Percentiles rank a stretch among this genome's conserved stretches.
These are phyloP conservation scores for Exophiala lecanii-corni DNA, from an alignment of 2,329 filamentous ascomycete species.

Conservation along the genomic window DNA sequence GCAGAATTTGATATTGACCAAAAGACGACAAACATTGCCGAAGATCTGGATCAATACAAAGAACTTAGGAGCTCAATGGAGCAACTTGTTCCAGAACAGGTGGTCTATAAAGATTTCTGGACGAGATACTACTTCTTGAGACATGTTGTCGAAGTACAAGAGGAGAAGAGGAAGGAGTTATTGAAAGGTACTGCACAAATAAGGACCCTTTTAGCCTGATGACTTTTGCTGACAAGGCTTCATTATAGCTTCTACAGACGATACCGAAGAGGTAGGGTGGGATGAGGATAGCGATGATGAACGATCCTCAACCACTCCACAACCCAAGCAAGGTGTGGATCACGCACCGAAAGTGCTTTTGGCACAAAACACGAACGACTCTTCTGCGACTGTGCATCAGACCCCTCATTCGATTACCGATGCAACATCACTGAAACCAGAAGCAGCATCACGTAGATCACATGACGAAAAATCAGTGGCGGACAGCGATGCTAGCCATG, in stretches of 20 bases:
- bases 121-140: slow-evolving; percentile 91
- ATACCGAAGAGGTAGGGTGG: slow-evolving; percentile 66
- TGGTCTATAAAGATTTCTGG: slow-evolving; percentile 91
- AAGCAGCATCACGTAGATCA: slow-evolving; percentile 59
- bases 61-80: slow-evolving; percentile 89
- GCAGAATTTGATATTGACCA: slow-evolving; percentile 71
- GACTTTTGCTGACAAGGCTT: slow-evolving; percentile 14
- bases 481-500: slow-evolving; percentile 93
- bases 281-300: slow-evolving; percentile 67
- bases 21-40: slow-evolving; percentile 78
- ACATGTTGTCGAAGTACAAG: slow-evolving; percentile 88
- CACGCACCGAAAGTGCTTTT: slow-evolving; percentile 27
- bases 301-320: slow-evolving; percentile 39
- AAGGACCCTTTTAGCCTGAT: too few relatives aligned
- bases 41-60: slow-evolving; percentile 77
- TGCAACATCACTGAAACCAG: slow-evolving; percentile 50
- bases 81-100: slow-evolving; percentile 84
- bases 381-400: slow-evolving; percentile 22
- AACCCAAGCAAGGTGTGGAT: slow-evolving; percentile 42
- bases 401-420: slow-evolving; percentile 31
- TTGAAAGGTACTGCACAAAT: slow-evolving; percentile 88
- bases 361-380: slow-evolving; percentile 21
- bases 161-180: slow-evolving; percentile 80
- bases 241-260: slow-evolving; percentile 49
- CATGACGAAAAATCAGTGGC: slow-evolving; percentile 86